Evolutionary conservation across 73 alveolate species (phyloP).

Genomic region (Stentor coeruleus): DNA sequence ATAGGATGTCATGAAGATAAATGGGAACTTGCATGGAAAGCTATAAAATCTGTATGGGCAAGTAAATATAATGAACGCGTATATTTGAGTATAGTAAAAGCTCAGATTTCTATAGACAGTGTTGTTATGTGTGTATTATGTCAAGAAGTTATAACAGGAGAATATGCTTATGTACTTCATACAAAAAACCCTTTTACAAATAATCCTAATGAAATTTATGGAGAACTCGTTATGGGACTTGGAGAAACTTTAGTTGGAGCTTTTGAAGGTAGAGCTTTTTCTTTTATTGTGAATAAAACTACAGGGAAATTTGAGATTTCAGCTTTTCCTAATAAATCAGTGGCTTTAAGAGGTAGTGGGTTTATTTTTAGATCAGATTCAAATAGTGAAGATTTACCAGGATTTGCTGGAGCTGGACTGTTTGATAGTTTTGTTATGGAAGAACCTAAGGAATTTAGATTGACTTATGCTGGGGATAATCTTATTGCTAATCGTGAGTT

Average conservation of each 20-base stretch:
- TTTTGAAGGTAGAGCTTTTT: constrained; percentile 74
- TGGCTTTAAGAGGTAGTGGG: constrained; percentile 64
- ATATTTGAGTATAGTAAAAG: constrained; percentile 73
- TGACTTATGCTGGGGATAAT: constrained; percentile 50
- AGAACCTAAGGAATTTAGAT: constrained; percentile 56
- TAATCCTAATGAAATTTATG: constrained; percentile 64
- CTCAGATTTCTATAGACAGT: constrained; percentile 56
- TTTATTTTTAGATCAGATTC: constrained; percentile 82
- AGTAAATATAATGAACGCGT: constrained; percentile 84
- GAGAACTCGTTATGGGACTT: constrained; percentile 73
- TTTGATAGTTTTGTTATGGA: constrained; percentile 77
- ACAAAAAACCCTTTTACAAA: constrained; percentile 75
- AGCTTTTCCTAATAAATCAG: constrained; percentile 73
- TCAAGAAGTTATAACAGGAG: constrained; percentile 76
- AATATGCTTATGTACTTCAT: constrained; percentile 82
- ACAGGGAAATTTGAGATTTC: constrained; percentile 34
- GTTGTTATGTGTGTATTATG: constrained; percentile 82
- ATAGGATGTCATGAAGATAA: constrained; percentile 60
- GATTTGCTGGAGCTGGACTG: constrained; percentile 90
- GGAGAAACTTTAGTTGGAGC: constrained; percentile 86
- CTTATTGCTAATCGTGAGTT: constrained; percentile 53
- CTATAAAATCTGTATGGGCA: constrained; percentile 89
- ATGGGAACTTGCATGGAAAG: constrained; percentile 60
- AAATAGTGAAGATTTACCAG: constrained; percentile 84
- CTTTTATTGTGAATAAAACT: constrained; percentile 61